Evolutionary conservation across 352 stramenopile species (phyloP).

Genomic region (Phytophthora vignae): DNA sequence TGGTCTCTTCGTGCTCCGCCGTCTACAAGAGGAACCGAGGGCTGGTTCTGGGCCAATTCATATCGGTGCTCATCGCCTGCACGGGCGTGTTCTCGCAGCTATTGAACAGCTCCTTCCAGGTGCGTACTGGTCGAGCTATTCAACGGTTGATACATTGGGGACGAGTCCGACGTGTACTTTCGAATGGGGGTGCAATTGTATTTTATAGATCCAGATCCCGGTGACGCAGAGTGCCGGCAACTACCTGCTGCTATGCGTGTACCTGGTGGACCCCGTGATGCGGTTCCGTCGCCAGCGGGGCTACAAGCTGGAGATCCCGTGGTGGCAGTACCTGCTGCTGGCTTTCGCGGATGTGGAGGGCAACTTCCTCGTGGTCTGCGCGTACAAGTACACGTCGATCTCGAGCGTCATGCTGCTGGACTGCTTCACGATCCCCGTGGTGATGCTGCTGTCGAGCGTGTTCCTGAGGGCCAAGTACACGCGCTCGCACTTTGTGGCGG

Average conservation of each 20-base stretch:
- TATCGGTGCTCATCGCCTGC: constrained; percentile 89
- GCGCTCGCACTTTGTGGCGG: constrained; percentile 72
- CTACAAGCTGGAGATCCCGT: constrained; percentile 71
- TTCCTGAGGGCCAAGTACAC: constrained; percentile 90
- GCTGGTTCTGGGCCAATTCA: constrained; percentile 85
- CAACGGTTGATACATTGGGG: constrained; percentile 2
- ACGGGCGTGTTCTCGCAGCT: constrained; percentile 90
- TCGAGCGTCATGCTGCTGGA: constrained; percentile 96
- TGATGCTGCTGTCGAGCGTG: constrained; percentile 93
- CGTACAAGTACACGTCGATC: constrained; percentile 96
- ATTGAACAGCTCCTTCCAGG: constrained; percentile 82
- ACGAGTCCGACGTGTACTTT: constrained; percentile 18
- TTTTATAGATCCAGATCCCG: constrained; percentile 71
- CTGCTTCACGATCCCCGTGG: constrained; percentile 95
- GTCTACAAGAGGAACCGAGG: constrained; percentile 63
- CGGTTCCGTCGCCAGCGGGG: constrained; percentile 48
- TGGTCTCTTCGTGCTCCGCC: constrained; percentile 11
- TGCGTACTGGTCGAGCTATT: constrained; percentile 27
- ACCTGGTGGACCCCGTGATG: constrained; percentile 57
- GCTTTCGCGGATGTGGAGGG: constrained; percentile 95
- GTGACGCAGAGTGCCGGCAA: constrained; percentile 79
- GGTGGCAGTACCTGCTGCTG: constrained; percentile 93
- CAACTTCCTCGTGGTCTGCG: constrained; percentile 96
- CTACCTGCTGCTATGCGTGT: constrained; percentile 73
- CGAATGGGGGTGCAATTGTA: not conserved